Evolutionary conservation across 306 rosid genomes (phyloP).

Genomic region (Fagus sylvatica): DNA sequence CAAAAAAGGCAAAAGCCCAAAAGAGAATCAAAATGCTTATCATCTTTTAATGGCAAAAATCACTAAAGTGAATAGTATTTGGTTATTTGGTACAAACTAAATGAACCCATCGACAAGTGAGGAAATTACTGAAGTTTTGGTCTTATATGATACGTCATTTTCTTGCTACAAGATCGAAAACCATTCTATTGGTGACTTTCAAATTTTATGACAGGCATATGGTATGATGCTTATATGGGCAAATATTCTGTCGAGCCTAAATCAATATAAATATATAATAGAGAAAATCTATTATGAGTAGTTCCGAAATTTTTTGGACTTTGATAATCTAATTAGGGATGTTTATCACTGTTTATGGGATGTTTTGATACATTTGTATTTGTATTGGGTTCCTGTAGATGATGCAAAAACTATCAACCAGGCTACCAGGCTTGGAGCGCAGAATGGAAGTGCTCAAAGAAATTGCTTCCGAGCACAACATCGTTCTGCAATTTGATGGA

Average conservation of each 20-base stretch:
- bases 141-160: neutral
- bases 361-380: neutral
- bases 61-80: too few species aligned
- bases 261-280: neutral
- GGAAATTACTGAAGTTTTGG: neutral
- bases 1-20: neutral
- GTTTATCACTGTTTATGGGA: neutral
- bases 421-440: constrained; percentile 61
- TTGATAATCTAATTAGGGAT: neutral
- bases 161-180: too few species aligned
- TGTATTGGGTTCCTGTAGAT: constrained; percentile 45
- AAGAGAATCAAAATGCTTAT: neutral
- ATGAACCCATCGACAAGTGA: neutral
- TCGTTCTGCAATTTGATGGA: constrained; percentile 60
- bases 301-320: neutral
- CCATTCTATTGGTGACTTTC: too few species aligned
- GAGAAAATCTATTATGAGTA: neutral
- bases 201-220: too few species aligned
- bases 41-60: neutral
- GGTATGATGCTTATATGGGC: neutral
- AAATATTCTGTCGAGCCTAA: neutral
- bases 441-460: constrained; percentile 74
- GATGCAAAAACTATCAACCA: constrained; percentile 67
- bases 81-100: too few species aligned
- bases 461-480: constrained; percentile 65